A percentile compares a stretch with the other conserved stretches of the same genome.
Evolutionary conservation across 2,329 filamentous ascomycete genomes (phyloP).

Genomic region (Alternaria viburni): DNA sequence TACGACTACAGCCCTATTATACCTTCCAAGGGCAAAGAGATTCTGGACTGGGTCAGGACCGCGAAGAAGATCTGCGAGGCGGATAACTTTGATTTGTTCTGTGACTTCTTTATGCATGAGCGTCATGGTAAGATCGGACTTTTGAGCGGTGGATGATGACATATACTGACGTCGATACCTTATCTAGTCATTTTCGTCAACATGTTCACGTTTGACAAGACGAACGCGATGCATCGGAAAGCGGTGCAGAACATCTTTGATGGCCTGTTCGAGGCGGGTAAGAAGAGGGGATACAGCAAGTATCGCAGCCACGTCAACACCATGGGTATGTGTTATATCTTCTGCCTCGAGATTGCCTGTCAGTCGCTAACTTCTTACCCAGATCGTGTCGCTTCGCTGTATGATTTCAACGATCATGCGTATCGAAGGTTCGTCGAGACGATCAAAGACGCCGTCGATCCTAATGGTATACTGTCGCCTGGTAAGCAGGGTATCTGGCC

Average conservation of each 20-base stretch:
- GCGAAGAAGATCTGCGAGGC: slow-evolving; percentile 53
- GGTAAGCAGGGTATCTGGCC: slow-evolving; percentile 45
- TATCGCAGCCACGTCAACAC: slow-evolving; percentile 40
- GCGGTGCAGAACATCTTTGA: slow-evolving; percentile 42
- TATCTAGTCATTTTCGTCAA: slow-evolving; percentile 52
- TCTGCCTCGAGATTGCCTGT: too few species aligned
- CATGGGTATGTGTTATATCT: too few species aligned
- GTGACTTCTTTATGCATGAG: slow-evolving; percentile 59
- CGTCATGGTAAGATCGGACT: slow-evolving; percentile 34
- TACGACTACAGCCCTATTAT: slow-evolving; percentile 44
- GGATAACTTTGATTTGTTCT: slow-evolving; percentile 53
- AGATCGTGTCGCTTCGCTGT: slow-evolving; percentile 40
- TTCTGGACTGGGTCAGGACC: slow-evolving; percentile 52
- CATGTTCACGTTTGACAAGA: slow-evolving; percentile 58
- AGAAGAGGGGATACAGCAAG: slow-evolving; percentile 40
- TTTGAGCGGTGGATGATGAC: not conserved
- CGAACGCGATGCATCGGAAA: slow-evolving; percentile 46
- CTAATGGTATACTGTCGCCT: slow-evolving; percentile 40
- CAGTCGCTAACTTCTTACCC: not conserved
- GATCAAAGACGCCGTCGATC: slow-evolving; percentile 42
- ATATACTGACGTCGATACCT: not conserved
- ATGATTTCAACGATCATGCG: slow-evolving; percentile 42
- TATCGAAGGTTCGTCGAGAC: slow-evolving; percentile 41
- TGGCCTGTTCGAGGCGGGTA: slow-evolving; percentile 34
- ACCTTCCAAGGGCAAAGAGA: slow-evolving; percentile 44